A percentile compares a stretch with the other conserved stretches of the same genome.
Evolutionary conservation across 1,284 basidiomycete genomes (phyloP).

Genomic region (Boletus calvinii): DNA sequence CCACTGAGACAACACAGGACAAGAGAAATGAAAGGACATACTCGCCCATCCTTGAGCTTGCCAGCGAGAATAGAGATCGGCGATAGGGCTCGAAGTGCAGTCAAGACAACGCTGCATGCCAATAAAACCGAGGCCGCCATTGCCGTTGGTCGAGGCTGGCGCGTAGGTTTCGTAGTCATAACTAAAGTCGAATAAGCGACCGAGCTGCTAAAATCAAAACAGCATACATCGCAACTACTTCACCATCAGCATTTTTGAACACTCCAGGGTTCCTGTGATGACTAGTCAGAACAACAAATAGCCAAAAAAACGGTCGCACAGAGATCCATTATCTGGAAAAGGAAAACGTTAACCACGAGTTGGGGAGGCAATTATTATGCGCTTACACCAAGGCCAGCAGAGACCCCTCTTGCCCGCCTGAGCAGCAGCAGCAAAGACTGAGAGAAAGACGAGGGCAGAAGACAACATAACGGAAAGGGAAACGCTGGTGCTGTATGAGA

Average conservation of each 20-base stretch:
- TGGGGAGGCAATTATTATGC: not conserved
- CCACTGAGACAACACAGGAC: not conserved
- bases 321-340: constrained; percentile 19
- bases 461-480: constrained; percentile 4
- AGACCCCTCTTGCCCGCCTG: constrained; percentile 28
- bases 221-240: constrained; percentile 37
- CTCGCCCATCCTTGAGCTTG: constrained; percentile 34
- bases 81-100: constrained; percentile 39
- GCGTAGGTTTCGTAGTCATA: constrained; percentile 41
- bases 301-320: constrained; percentile 12
- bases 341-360: constrained; percentile 4
- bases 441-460: constrained; percentile 12
- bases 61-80: constrained; percentile 32
- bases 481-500: not conserved
- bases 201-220: not conserved
- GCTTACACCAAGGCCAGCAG: constrained; percentile 27
- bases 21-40: constrained; percentile 10
- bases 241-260: constrained; percentile 28
- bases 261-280: constrained; percentile 30
- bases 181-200: constrained; percentile 15
- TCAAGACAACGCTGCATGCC: constrained; percentile 41
- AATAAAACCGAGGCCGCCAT: constrained; percentile 38
- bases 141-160: constrained; percentile 34
- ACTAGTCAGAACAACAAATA: not conserved
- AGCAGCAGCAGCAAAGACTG: constrained; percentile 11